Evolutionary conservation across 441 rosid species (phyloP).

Genomic region (Lepidium campestre): DNA sequence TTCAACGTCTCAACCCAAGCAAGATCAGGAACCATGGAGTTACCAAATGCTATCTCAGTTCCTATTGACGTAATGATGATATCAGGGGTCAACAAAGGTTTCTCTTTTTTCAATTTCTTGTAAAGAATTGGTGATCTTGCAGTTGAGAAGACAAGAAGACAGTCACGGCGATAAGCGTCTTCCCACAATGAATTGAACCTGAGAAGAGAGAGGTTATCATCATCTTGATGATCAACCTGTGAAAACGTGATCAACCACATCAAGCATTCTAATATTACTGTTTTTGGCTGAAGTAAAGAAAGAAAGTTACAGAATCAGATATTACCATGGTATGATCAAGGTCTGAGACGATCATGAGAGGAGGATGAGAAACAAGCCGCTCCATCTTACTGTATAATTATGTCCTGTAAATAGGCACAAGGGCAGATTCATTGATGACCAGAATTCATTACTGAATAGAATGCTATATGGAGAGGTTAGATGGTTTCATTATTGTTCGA

Average conservation of each 20-base stretch:
- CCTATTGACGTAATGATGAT: slow-evolving; percentile 88
- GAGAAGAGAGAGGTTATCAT: slow-evolving; percentile 76
- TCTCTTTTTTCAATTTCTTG: slow-evolving; percentile 76
- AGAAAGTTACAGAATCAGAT: neutral
- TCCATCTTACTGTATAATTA: slow-evolving; percentile 36
- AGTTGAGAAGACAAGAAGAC: slow-evolving; percentile 85
- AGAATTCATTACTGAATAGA: neutral
- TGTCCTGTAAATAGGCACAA: neutral
- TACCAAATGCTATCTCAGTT: slow-evolving; percentile 85
- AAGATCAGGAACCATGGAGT: slow-evolving; percentile 65
- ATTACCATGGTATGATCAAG: slow-evolving; percentile 90
- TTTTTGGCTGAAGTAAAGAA: neutral
- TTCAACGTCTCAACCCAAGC: slow-evolving; percentile 78
- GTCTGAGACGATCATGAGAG: slow-evolving; percentile 87
- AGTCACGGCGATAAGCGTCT: slow-evolving; percentile 67
- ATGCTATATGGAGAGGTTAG: neutral
- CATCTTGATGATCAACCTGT: slow-evolving; percentile 95
- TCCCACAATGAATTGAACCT: slow-evolving; percentile 97
- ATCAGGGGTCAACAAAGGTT: slow-evolving; percentile 89
- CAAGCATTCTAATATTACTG: neutral
- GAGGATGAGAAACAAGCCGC: slow-evolving; percentile 50
- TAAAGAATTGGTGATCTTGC: slow-evolving; percentile 93
- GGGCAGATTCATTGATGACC: neutral
- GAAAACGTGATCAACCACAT: slow-evolving; percentile 10
- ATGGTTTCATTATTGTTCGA: neutral